A percentile compares a stretch with the other conserved stretches of the same genome.
Evolutionary conservation across 1,284 basidiomycete genomes (phyloP).

Genomic region (Entoloma clypeatum): DNA sequence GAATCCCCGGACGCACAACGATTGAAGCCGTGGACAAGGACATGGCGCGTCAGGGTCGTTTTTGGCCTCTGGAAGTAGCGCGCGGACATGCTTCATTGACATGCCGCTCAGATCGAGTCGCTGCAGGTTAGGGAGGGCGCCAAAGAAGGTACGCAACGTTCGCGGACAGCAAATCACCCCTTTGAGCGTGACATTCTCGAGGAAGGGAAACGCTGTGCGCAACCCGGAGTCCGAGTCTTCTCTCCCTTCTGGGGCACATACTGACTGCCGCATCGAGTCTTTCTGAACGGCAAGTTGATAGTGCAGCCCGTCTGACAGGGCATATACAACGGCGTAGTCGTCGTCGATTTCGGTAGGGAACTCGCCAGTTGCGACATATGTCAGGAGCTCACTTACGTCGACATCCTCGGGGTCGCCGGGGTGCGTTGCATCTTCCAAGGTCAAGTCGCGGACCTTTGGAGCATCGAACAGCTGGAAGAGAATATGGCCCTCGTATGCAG

Average conservation of each 20-base stretch:
- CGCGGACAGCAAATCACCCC: constrained; percentile 31
- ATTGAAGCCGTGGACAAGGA: constrained; percentile 31
- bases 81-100: constrained; percentile 27
- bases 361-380: constrained; percentile 33
- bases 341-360: constrained; percentile 16
- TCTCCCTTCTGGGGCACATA: constrained; percentile 15
- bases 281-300: constrained; percentile 17
- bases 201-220: constrained; percentile 30
- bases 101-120: constrained; percentile 33
- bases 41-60: constrained; percentile 15
- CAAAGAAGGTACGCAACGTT: constrained; percentile 30
- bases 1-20: constrained; percentile 26
- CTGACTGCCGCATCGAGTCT: too few relatives aligned
- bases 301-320: constrained; percentile 9
- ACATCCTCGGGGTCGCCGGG: constrained; percentile 33
- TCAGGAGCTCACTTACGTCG: constrained; percentile 34
- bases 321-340: constrained; percentile 14
- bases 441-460: constrained; percentile 29
- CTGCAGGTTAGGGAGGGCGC: constrained; percentile 27
- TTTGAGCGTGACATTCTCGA: constrained; percentile 31
- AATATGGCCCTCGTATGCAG: constrained; percentile 31
- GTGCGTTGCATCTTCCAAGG: constrained; percentile 39
- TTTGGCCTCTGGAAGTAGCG: constrained; percentile 26
- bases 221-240: constrained; percentile 12
- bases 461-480: constrained; percentile 36